Base-by-base conservation (phyloP, 768 basidiomycete species). In the Aureoboletus auriporus region DNA sequence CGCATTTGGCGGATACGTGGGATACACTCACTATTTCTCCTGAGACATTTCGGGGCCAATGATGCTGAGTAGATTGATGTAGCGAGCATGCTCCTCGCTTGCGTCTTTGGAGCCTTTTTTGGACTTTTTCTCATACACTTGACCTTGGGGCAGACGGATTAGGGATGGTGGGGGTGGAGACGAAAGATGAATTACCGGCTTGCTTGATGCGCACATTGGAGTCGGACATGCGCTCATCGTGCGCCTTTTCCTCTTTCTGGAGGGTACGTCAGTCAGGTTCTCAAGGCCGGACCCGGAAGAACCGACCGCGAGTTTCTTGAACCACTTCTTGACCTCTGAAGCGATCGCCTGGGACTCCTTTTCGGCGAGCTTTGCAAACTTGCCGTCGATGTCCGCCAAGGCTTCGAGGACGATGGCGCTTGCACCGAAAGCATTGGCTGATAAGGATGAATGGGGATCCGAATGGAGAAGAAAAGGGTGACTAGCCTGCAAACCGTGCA, bases 311-410 rank as follows among this genome's bases (percentile, higher is more conserved):
- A 90, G 75, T 65, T 83, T 89, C 78, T 86, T 89, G 74, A 90
- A 83, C 87, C 88, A 90, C 59, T 86, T 91, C 73, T 82, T 85
- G 36, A 89, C 80, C 53, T 89, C 88, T 28, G 71, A 65, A 53
- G 79, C 81, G 42, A 89, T 69, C 17, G 48, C 59, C 52, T 83
- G 80, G 50, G 81, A 87, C 54, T 91, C 88, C 67, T 80, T 89
- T 56, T 87, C 84, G 11, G 77, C 77, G 51, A 85, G 61, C 69
- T 85, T 90, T 36, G 79, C 77, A 65, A 88, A 89, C 69, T 86
- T 91, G 54, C 70, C 50, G 58, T 89, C 84, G 44, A 89, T 75
- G 27, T 90, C 87, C 2, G 78, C 76, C 39, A 88, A 68, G 13
- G 76, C 70, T 43, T 92, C 88, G 60, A 89, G 85, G 37, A 92